These are phyloP conservation scores for Colletotrichum coccodes DNA, from an alignment of 2,329 filamentous ascomycete genomes.

Conservation along the genomic window DNA sequence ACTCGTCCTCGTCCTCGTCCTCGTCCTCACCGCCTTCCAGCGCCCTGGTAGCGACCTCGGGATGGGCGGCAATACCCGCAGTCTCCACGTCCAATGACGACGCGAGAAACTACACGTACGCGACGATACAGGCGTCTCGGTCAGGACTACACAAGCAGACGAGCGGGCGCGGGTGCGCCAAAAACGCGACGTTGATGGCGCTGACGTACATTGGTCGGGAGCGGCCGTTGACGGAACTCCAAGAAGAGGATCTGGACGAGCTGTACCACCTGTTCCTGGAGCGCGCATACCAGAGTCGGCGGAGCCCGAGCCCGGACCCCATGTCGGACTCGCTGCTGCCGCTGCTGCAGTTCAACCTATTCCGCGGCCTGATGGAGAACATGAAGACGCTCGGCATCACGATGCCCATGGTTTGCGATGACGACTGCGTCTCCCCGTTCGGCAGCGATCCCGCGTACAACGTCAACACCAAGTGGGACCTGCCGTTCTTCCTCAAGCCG, in stretches of 20 bases:
- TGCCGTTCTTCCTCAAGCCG: conserved; percentile 33
- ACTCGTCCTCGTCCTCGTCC: not conserved
- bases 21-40: not conserved
- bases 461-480: not conserved
- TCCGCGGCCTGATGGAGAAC: conserved; percentile 10
- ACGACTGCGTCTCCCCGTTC: conserved; percentile 33
- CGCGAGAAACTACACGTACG: not conserved
- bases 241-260: conserved; percentile 19
- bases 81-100: not conserved
- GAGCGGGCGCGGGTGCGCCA: not conserved
- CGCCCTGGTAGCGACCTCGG: not conserved
- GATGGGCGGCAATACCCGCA: not conserved
- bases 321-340: conserved; percentile 13
- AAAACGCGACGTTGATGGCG: conserved; percentile 3
- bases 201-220: conserved; percentile 12
- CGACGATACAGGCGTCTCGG: not conserved
- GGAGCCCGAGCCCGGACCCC: not conserved
- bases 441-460: conserved; percentile 3
- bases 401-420: conserved; percentile 30
- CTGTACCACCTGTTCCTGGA: conserved; percentile 13
- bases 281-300: not conserved
- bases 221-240: not conserved
- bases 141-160: not conserved
- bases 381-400: conserved; percentile 15
- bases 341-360: conserved; percentile 23